These are phyloP conservation scores for Mentha longifolia DNA, from an alignment of 257 asterid species.

Conservation along the genomic window DNA sequence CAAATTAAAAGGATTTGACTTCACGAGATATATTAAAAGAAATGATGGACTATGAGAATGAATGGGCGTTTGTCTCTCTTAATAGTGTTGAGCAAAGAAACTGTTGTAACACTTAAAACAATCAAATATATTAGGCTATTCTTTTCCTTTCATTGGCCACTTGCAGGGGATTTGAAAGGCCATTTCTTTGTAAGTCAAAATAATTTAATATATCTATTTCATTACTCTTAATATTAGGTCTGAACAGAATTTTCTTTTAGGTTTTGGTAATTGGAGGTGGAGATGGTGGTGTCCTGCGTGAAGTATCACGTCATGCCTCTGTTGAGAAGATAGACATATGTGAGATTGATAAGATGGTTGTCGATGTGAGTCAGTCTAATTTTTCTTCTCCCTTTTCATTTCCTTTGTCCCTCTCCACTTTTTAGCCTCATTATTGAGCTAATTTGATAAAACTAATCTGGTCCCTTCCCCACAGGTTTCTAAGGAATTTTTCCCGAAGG, in stretches of 20 bases:
- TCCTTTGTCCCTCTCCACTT: not conserved
- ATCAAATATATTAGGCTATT: constrained; percentile 9
- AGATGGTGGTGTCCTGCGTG: constrained; percentile 98
- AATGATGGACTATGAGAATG: not conserved
- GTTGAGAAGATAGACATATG: constrained; percentile 94
- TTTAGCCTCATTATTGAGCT: constrained; percentile 11
- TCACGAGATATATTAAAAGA: not conserved
- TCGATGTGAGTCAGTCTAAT: constrained; percentile 58
- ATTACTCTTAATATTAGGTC: constrained; percentile 16
- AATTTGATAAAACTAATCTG: constrained; percentile 22
- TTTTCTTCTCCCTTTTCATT: constrained; percentile 2
- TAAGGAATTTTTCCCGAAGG: constrained; percentile 83
- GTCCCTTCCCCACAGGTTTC: constrained; percentile 62
- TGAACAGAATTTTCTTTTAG: constrained; percentile 41
- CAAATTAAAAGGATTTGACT: not conserved
- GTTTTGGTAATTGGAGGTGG: constrained; percentile 99
- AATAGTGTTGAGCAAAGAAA: constrained; percentile 1
- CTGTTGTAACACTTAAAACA: not conserved
- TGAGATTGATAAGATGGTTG: constrained; percentile 97
- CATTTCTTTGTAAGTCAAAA: constrained; percentile 11
- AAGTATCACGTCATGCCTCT: constrained; percentile 90
- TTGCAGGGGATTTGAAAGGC: constrained; percentile 13
- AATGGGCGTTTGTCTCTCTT: constrained; percentile 9
- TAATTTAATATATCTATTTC: not conserved
- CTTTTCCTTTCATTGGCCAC: not conserved